Conservation (phyloP, 1,284 basidiomycete species). For the Leccinum colubrinum region DNA sequence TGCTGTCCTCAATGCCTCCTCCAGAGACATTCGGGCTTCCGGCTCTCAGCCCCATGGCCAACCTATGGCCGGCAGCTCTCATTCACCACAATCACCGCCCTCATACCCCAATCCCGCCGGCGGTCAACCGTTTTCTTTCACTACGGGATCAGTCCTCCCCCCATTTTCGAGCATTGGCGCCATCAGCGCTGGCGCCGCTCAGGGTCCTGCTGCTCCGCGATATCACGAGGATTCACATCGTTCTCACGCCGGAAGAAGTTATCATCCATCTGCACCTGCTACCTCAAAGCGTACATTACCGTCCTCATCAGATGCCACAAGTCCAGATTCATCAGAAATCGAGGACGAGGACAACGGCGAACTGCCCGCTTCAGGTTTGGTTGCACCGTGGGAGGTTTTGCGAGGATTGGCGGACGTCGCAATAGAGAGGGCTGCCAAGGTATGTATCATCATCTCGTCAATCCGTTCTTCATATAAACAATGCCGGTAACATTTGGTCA, state of each 20-base stretch:
- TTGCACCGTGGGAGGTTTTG: constrained; percentile 82
- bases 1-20: constrained; percentile 22
- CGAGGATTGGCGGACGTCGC: constrained; percentile 79
- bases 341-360: constrained; percentile 74
- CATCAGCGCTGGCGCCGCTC: constrained; percentile 49
- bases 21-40: constrained; percentile 27
- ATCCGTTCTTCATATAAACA: neutral
- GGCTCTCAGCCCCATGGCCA: constrained; percentile 25
- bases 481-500: constrained; percentile 2
- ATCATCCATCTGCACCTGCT: constrained; percentile 33
- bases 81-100: constrained; percentile 30
- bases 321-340: constrained; percentile 73
- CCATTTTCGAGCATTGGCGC: constrained; percentile 69
- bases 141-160: constrained; percentile 56
- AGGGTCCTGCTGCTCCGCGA: constrained; percentile 57
- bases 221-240: constrained; percentile 46
- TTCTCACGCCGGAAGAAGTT: constrained; percentile 37
- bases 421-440: constrained; percentile 72
- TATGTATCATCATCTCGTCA: constrained; percentile 29
- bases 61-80: constrained; percentile 18
- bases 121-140: constrained; percentile 20
- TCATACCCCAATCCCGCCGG: constrained; percentile 20
- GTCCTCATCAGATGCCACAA: constrained; percentile 61
- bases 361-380: constrained; percentile 74
- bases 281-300: constrained; percentile 60